phyloP scores from a whole-genome alignment of 345 rosid species.

The Melastoma malabathricum region DNA sequence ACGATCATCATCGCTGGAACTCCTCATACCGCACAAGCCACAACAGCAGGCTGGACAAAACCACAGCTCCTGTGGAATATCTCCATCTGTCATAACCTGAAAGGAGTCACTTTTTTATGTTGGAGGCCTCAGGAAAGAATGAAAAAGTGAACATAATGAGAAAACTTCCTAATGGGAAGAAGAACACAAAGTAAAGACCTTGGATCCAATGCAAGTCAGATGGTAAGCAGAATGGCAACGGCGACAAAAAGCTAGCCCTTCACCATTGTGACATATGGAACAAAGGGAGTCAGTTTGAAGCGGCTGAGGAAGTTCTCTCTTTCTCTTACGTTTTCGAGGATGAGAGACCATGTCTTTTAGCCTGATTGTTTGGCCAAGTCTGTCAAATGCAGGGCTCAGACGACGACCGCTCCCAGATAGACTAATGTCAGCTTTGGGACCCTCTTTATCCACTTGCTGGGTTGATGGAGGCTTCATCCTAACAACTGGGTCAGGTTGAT shows the following conservation, averaged over 20 bases:
- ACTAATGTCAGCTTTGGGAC: slow-evolving; percentile 1
- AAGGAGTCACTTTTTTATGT: no score
- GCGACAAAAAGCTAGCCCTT: slow-evolving; percentile 16
- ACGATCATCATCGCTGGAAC: slow-evolving; percentile 8
- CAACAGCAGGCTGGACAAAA: slow-evolving; percentile 51
- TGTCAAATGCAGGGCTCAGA: slow-evolving; percentile 6
- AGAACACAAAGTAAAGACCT: slow-evolving; percentile 12
- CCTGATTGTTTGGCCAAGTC: slow-evolving; percentile 8
- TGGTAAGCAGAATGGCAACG: slow-evolving; percentile 25
- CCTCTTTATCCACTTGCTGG: slow-evolving; percentile 7
- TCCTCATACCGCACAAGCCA: slow-evolving; percentile 28
- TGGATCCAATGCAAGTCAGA: slow-evolving; percentile 17
- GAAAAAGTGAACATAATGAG: no score
- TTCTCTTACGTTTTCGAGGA: slow-evolving; percentile 22
- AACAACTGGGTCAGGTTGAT: slow-evolving; percentile 1
- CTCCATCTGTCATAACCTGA: background rate
- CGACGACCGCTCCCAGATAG: slow-evolving; percentile 2
- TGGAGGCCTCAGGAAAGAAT: no score
- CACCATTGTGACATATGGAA: slow-evolving; percentile 24
- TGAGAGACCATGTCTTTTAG: slow-evolving; percentile 19
- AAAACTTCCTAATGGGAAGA: background rate
- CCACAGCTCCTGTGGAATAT: slow-evolving; percentile 30
- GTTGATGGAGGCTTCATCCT: slow-evolving; percentile 2
- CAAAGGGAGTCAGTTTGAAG: slow-evolving; percentile 20
- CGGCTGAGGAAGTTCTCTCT: slow-evolving; percentile 4